Evolutionary conservation across 2,329 filamentous ascomycete genomes (phyloP), one percentile per base, ranked within the genome.

Genomic region (Microcyclosporella mali): DNA sequence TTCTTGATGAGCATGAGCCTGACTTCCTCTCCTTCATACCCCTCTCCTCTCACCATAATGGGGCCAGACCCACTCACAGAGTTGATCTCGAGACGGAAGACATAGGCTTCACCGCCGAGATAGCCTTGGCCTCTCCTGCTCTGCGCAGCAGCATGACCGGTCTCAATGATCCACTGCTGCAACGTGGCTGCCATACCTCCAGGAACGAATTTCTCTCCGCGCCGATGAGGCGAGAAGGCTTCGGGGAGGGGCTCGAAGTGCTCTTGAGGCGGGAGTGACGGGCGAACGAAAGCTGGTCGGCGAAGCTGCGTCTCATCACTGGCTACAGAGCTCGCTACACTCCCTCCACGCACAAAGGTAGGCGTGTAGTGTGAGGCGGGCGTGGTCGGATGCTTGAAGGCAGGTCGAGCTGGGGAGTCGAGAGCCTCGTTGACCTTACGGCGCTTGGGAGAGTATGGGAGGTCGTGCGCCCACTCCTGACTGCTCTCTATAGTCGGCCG

Each of bases 211-310:
- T 71, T 71, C 47, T 72, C 66, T 0, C 66, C 68, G 45, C 68
- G 69, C 18, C 72, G 65, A 35, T 71, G 70, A 1, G 75, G 75
- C 0, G 74, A 77, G 57, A 78, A 78, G 30, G 70, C 66, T 31
- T 75, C 70, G 1, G 74, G 73, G 0, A 74, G 59, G 0, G 72
- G 71, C 3, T 60, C 59, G 11, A 48, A 35, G 10, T 33, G 50
- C 2, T 62, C 59, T 10, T 57, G 59, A 2, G 61, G 55, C 10
- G 59, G 58, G 3, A 51, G 45, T 2, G 60, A 54, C 2, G 66
- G 62, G 44, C 63, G 59, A 33, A 70, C 52, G 56, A 70, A 70
- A 12, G 61, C 52, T 8, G 67, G 66, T 33, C 66, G 62, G 16
- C 43, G 49, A 40, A 45, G 33, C 30, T 30, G 34, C 29, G 39